Percentiles rank a stretch among this genome's conserved stretches.
Evolutionary conservation across 257 asterid species (phyloP).

Genomic region (Asclepias syriaca): DNA sequence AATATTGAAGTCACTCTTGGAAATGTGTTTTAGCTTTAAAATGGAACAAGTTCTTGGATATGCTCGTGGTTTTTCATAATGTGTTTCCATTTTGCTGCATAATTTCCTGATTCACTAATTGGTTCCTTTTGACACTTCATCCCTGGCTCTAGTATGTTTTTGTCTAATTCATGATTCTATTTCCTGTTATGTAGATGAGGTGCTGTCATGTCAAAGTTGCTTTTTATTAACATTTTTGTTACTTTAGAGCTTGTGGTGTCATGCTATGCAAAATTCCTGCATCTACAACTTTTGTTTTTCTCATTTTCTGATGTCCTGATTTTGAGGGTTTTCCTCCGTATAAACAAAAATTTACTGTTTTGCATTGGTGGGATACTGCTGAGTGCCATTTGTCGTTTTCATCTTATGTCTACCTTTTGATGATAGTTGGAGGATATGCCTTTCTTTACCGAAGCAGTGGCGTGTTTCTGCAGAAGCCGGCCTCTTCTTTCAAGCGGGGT

Average conservation of each 20-base stretch:
- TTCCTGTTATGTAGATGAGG: background rate
- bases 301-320: background rate
- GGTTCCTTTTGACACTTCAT: background rate
- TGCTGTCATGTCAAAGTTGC: background rate
- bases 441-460: conserved; percentile 13
- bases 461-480: conserved; percentile 40
- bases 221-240: background rate
- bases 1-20: no score
- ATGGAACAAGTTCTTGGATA: background rate
- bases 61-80: background rate
- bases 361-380: background rate
- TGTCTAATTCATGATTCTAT: background rate
- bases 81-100: background rate
- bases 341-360: background rate
- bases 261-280: background rate
- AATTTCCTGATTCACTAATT: background rate
- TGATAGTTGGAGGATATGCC: conserved; percentile 36
- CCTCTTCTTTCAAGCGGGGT: conserved; percentile 18
- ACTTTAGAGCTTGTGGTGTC: background rate
- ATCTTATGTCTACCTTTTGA: conserved; percentile 25
- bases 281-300: background rate
- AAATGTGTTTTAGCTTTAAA: background rate
- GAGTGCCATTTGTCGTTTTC: conserved; percentile 4
- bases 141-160: background rate
- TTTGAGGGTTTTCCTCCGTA: background rate